Conservation (phyloP, 148 eudicot species). For the Chenopodium quinoa region DNA sequence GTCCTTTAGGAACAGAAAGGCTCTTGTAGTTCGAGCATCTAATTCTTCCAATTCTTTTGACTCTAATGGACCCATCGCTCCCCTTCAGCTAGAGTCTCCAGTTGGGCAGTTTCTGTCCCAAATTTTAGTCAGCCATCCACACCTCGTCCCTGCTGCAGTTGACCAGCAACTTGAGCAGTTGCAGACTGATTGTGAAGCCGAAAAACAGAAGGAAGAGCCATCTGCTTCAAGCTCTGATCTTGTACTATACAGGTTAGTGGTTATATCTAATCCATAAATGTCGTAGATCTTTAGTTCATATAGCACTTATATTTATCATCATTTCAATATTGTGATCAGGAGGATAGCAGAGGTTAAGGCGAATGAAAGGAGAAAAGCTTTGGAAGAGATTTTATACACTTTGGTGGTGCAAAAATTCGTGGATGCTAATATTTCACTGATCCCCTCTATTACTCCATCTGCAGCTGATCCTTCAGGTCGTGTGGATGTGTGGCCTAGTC, state of each 20-base stretch:
- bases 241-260: constrained; percentile 72
- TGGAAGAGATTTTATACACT: constrained; percentile 89
- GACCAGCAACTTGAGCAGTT: constrained; percentile 97
- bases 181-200: constrained; percentile 69
- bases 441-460: constrained; percentile 60
- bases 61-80: constrained; percentile 61
- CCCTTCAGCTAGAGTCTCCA: constrained; percentile 90
- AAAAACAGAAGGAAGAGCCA: constrained; percentile 65
- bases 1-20: constrained; percentile 33
- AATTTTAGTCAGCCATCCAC: constrained; percentile 82
- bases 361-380: constrained; percentile 70
- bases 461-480: constrained; percentile 49
- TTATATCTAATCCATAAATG: not conserved
- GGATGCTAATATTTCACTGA: constrained; percentile 69
- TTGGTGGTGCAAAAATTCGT: constrained; percentile 87
- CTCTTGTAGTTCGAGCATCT: constrained; percentile 53
- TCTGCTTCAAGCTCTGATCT: constrained; percentile 72
- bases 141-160: constrained; percentile 90
- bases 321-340: constrained; percentile 36
- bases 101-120: constrained; percentile 86
- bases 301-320: constrained; percentile 5
- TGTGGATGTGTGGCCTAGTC: constrained; percentile 67
- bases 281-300: not conserved
- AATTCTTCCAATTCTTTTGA: constrained; percentile 52
- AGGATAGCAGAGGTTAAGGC: constrained; percentile 95